Conservation (phyloP, 768 basidiomycete genomes). For the Russula griseocarnosa region DNA sequence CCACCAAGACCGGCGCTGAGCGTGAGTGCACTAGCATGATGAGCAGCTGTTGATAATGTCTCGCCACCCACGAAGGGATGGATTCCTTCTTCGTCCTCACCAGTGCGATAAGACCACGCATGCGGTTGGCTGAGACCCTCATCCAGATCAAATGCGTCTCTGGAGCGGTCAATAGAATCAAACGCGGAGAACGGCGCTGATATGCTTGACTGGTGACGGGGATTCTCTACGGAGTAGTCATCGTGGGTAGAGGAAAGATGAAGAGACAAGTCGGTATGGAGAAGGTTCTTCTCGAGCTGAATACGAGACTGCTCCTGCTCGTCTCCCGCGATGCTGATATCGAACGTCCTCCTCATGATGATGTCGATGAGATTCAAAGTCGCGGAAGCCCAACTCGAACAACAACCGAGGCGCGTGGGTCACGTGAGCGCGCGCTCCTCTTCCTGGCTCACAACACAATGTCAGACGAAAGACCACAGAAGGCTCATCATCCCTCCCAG, state of each 20-base stretch:
- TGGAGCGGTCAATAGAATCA: slow-evolving; percentile 56
- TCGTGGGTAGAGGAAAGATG: slow-evolving; percentile 56
- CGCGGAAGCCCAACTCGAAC: slow-evolving; percentile 9
- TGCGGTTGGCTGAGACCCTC: slow-evolving; percentile 37
- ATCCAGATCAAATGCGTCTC: slow-evolving; percentile 55
- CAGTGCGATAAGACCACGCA: slow-evolving; percentile 39
- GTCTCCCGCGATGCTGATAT: slow-evolving; percentile 63
- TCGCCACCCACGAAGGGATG: slow-evolving; percentile 59
- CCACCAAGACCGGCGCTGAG: slow-evolving; percentile 75
- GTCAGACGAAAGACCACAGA: slow-evolving; percentile 67
- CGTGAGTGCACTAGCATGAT: slow-evolving; percentile 87
- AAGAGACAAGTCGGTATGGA: slow-evolving; percentile 66
- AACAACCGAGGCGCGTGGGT: slow-evolving; percentile 20
- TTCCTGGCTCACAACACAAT: slow-evolving; percentile 21
- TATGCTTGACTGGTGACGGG: slow-evolving; percentile 63
- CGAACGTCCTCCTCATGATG: slow-evolving; percentile 30
- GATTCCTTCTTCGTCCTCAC: slow-evolving; percentile 63
- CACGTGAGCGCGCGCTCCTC: slow-evolving; percentile 21
- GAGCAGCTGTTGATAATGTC: slow-evolving; percentile 77
- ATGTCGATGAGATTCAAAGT: neutral
- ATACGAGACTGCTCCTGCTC: slow-evolving; percentile 73
- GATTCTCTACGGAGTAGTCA: slow-evolving; percentile 57
- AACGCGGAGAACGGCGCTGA: slow-evolving; percentile 49
- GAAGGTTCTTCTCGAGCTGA: slow-evolving; percentile 73
- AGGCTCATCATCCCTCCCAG: slow-evolving; percentile 72